Conservation (phyloP, 148 eudicot species). For the Vaccinium myrtillus region DNA sequence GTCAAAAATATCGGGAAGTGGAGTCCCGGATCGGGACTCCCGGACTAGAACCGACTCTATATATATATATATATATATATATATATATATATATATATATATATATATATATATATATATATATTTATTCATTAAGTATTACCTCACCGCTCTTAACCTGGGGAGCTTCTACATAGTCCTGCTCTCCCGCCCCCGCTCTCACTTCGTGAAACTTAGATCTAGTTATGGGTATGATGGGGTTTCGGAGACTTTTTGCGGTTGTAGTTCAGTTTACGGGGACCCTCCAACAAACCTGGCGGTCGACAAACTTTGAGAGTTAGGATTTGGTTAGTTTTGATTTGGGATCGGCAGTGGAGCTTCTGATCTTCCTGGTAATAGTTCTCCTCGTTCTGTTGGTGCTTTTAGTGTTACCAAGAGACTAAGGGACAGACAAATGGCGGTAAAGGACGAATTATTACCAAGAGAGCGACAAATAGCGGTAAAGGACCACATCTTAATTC, state of each 20-base stretch:
- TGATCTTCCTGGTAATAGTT: slow-evolving; percentile 38
- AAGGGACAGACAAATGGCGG: slow-evolving; percentile 44
- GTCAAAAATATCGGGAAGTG: too few relatives aligned
- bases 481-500: not conserved
- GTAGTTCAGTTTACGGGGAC: slow-evolving; percentile 45
- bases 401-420: slow-evolving; percentile 47
- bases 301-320: slow-evolving; percentile 47
- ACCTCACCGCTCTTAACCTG: too few relatives aligned
- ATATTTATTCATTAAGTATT: too few relatives aligned
- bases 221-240: slow-evolving; percentile 52
- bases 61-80: too few relatives aligned
- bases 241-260: slow-evolving; percentile 44
- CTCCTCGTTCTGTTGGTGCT: slow-evolving; percentile 57
- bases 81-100: too few relatives aligned
- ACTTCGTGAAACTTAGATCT: slow-evolving; percentile 4
- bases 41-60: too few relatives aligned
- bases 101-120: too few relatives aligned
- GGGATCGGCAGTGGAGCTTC: slow-evolving; percentile 45
- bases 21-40: too few relatives aligned
- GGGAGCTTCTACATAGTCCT: too few relatives aligned
- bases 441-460: slow-evolving; percentile 15
- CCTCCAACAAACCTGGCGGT: slow-evolving; percentile 42
- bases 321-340: slow-evolving; percentile 52
- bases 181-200: too few relatives aligned
- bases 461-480: slow-evolving; percentile 49